phyloP scores from a whole-genome alignment of 2,329 filamentous ascomycete genomes.

The Pyrenophora seminiperda region DNA sequence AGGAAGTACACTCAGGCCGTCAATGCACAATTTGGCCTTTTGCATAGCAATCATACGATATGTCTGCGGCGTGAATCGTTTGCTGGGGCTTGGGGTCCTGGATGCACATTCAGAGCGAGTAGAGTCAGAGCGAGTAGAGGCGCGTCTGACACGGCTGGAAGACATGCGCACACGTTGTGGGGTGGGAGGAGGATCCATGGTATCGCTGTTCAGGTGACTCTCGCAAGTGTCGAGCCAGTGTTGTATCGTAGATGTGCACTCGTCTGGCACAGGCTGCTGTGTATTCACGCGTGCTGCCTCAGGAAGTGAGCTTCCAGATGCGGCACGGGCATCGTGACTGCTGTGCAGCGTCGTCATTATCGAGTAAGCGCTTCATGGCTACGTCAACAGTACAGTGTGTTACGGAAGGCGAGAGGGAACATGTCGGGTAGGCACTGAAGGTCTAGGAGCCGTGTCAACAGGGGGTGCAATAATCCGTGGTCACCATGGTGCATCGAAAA shows the following conservation, averaged over 20 bases:
- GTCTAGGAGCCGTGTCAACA: too few relatives aligned
- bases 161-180: constrained; percentile 13
- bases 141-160: constrained; percentile 4
- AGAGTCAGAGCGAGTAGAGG: constrained; percentile 2
- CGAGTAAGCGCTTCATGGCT: not conserved
- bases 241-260: not conserved
- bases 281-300: not conserved
- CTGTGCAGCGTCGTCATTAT: not conserved
- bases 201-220: constrained; percentile 13
- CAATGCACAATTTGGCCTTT: constrained; percentile 16
- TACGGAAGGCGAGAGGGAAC: too few relatives aligned
- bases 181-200: constrained; percentile 22
- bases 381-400: too few relatives aligned
- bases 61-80: constrained; percentile 22
- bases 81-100: constrained; percentile 26
- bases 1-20: constrained; percentile 11
- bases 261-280: constrained; percentile 1
- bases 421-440: too few relatives aligned
- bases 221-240: constrained; percentile 4
- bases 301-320: not conserved
- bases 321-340: not conserved
- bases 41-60: constrained; percentile 27
- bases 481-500: too few relatives aligned
- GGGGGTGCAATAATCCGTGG: too few relatives aligned
- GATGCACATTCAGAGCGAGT: constrained; percentile 9